Percentiles rank a stretch among this genome's conserved stretches.
These are phyloP conservation scores for Luvunga scandens DNA, from an alignment of 345 rosid genomes.

Conservation along the genomic window DNA sequence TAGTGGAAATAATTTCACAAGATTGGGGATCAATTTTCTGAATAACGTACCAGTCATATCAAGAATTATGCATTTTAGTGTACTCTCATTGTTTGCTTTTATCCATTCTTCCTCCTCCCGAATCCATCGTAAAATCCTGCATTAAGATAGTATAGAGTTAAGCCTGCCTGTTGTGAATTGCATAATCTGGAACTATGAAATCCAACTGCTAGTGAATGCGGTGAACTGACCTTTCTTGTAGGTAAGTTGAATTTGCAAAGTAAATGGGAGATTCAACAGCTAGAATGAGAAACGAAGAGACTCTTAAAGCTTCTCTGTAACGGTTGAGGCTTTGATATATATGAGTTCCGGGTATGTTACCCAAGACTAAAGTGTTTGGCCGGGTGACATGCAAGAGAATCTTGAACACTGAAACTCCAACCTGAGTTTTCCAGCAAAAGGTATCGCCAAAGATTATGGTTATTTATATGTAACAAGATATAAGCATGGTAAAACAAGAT, in stretches of 20 bases:
- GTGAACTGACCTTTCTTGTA: constrained; percentile 77
- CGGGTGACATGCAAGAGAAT: constrained; percentile 82
- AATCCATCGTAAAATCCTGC: constrained; percentile 80
- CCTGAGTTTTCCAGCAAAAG: constrained; percentile 41
- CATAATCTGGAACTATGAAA: neutral
- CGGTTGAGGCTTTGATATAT: constrained; percentile 69
- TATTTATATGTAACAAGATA: neutral
- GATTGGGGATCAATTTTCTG: neutral
- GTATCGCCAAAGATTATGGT: neutral
- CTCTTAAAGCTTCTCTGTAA: constrained; percentile 65
- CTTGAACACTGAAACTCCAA: constrained; percentile 86
- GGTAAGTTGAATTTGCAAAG: constrained; percentile 86
- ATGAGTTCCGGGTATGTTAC: constrained; percentile 78
- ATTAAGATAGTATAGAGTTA: neutral
- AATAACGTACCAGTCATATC: constrained; percentile 75
- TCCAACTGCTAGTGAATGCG: neutral
- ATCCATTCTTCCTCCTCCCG: constrained; percentile 84
- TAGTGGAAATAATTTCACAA: neutral
- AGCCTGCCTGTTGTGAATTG: no score
- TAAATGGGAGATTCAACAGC: constrained; percentile 84
- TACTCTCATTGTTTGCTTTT: constrained; percentile 37
- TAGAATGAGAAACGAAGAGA: constrained; percentile 75
- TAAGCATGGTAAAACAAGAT: no score
- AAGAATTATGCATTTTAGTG: constrained; percentile 66
- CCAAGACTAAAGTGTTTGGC: constrained; percentile 73